Evolutionary conservation across 2,329 filamentous ascomycete genomes (phyloP).

Genomic region (Sarocladium oryzae): DNA sequence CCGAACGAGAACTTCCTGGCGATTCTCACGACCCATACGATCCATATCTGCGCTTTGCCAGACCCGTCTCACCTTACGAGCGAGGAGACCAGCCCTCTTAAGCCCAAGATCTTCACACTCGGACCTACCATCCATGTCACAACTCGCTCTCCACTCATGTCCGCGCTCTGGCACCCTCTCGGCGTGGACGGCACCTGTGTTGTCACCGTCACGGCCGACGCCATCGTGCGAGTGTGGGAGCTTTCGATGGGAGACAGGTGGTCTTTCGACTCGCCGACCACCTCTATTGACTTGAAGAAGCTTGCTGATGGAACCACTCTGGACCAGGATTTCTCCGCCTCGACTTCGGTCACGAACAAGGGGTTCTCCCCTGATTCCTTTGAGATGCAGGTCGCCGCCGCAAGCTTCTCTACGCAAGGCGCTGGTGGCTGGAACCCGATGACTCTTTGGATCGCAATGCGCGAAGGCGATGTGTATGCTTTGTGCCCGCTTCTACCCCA

Average conservation of each 20-base stretch:
- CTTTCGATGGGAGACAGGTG: conserved; percentile 75
- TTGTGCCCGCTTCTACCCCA: conserved; percentile 83
- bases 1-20: conserved; percentile 77
- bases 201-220: conserved; percentile 83
- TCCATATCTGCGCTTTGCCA: conserved; percentile 82
- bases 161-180: conserved; percentile 87
- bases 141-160: conserved; percentile 72
- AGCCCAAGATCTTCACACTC: conserved; percentile 82
- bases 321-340: conserved; percentile 78
- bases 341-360: conserved; percentile 65
- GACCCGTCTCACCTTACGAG: conserved; percentile 69
- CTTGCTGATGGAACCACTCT: conserved; percentile 75
- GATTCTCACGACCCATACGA: conserved; percentile 78
- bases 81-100: conserved; percentile 61
- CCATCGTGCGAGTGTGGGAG: conserved; percentile 86
- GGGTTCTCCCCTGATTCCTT: conserved; percentile 83
- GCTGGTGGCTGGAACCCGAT: conserved; percentile 89
- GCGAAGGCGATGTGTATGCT: conserved; percentile 86
- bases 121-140: conserved; percentile 89
- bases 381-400: conserved; percentile 90
- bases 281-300: conserved; percentile 84
- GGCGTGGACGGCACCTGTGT: conserved; percentile 75
- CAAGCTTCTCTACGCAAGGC: conserved; percentile 63
- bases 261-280: conserved; percentile 77
- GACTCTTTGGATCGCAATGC: conserved; percentile 97